A percentile compares a stretch with the other conserved stretches of the same genome.
phyloP scores from a whole-genome alignment of 176 grass and related monocot species.

The Guadua angustifolia region DNA sequence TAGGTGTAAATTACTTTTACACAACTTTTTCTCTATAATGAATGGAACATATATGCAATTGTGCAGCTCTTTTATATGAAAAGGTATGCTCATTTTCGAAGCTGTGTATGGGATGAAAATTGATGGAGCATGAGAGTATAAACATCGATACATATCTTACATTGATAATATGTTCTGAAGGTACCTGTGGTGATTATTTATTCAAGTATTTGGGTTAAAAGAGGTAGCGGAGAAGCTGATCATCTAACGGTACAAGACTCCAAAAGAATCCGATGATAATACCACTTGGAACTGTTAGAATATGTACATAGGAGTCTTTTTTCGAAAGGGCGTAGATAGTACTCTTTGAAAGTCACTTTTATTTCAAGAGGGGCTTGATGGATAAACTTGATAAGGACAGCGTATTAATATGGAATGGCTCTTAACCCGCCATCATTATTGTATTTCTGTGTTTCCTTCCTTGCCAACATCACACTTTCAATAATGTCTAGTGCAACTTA shows the following conservation, averaged over 20 bases:
- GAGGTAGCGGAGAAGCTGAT: not conserved
- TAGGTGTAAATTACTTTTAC: not conserved
- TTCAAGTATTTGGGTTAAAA: not conserved
- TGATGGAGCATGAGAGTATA: not conserved
- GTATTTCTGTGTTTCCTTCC: not conserved
- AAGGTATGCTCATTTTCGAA: not conserved
- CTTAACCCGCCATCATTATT: not conserved
- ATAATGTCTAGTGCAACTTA: not conserved
- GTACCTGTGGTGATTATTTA: not conserved
- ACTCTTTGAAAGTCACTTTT: slow-evolving; percentile 7
- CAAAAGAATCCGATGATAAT: not conserved
- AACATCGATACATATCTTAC: not conserved
- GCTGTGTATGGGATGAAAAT: not conserved
- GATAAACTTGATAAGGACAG: not conserved
- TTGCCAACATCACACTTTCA: not conserved
- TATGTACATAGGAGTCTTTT: not conserved
- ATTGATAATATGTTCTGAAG: slow-evolving; percentile 7
- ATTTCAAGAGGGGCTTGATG: not conserved
- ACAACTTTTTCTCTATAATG: not conserved
- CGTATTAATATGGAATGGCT: not conserved
- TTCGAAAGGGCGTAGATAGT: not conserved
- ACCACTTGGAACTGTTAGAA: not conserved
- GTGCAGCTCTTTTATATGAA: not conserved
- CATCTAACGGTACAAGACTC: not conserved
- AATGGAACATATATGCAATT: not conserved